phyloP scores from a whole-genome alignment of 495 filamentous ascomycete species.

The Penicillium subrubescens region DNA sequence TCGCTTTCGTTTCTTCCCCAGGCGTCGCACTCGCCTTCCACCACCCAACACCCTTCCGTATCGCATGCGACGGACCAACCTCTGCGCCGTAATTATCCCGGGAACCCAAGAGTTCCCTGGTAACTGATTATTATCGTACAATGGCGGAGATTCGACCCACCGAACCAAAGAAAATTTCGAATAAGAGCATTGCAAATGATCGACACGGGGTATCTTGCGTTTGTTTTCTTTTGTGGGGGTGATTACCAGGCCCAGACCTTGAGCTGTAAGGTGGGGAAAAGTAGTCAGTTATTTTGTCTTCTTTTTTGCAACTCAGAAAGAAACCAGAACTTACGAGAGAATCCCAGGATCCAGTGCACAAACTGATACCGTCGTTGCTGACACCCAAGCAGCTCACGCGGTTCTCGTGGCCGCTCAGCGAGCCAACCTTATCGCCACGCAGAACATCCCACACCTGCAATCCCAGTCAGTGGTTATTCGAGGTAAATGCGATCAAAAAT shows the following conservation, averaged over 20 bases:
- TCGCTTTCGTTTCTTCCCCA: slow-evolving; percentile 37
- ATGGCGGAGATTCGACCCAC: slow-evolving; percentile 43
- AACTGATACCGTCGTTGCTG: slow-evolving; percentile 97
- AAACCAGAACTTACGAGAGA: slow-evolving; percentile 73
- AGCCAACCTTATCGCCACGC: slow-evolving; percentile 94
- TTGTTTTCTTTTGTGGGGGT: slow-evolving; percentile 30
- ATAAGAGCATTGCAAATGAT: slow-evolving; percentile 48
- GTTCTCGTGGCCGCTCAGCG: slow-evolving; percentile 95
- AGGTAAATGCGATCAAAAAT: not conserved
- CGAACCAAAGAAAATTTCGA: slow-evolving; percentile 39
- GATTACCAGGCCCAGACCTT: slow-evolving; percentile 82
- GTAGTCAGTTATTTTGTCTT: slow-evolving; percentile 16
- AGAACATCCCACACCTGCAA: slow-evolving; percentile 94
- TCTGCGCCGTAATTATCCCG: slow-evolving; percentile 41
- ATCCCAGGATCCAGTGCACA: slow-evolving; percentile 99
- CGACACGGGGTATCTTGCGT: slow-evolving; percentile 51
- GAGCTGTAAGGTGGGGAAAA: slow-evolving; percentile 55
- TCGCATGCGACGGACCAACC: slow-evolving; percentile 30
- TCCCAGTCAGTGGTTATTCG: slow-evolving; percentile 20
- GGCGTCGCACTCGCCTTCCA: slow-evolving; percentile 26
- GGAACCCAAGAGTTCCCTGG: slow-evolving; percentile 29
- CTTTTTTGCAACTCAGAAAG: not conserved
- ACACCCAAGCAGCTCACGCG: slow-evolving; percentile 97
- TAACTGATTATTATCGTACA: slow-evolving; percentile 51
- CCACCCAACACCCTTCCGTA: slow-evolving; percentile 29